A percentile compares a stretch with the other conserved stretches of the same genome.
These are phyloP conservation scores for Pelargonium cotyledonis DNA, from an alignment of 441 rosid genomes.

Conservation along the genomic window DNA sequence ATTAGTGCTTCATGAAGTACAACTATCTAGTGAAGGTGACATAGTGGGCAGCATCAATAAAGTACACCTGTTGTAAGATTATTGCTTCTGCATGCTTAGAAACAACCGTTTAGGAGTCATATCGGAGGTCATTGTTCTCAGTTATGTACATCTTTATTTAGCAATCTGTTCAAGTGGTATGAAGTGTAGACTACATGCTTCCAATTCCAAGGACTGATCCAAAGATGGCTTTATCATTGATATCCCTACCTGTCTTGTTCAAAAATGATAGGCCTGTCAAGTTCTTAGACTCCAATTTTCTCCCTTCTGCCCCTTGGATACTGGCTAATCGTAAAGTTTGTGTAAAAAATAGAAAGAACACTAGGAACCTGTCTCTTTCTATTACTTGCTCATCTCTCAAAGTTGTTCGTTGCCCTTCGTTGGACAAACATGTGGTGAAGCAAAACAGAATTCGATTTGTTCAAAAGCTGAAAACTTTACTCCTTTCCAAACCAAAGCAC, in stretches of 20 bases:
- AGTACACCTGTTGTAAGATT: too few relatives aligned
- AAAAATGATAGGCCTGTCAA: slow-evolving; percentile 17
- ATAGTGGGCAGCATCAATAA: too few relatives aligned
- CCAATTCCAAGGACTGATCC: neutral
- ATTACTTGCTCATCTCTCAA: slow-evolving; percentile 47
- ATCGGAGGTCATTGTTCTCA: too few relatives aligned
- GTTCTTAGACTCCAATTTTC: slow-evolving; percentile 29
- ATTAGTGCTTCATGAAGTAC: too few relatives aligned
- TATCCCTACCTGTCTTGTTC: slow-evolving; percentile 23
- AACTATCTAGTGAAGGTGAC: too few relatives aligned
- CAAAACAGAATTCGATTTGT: slow-evolving; percentile 67
- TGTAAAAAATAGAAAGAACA: slow-evolving; percentile 22
- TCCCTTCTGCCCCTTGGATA: slow-evolving; percentile 25
- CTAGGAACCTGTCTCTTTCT: slow-evolving; percentile 17
- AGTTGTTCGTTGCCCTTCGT: slow-evolving; percentile 52
- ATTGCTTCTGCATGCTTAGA: too few relatives aligned
- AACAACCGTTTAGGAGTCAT: too few relatives aligned
- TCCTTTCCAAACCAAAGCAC: slow-evolving; percentile 79
- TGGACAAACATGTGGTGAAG: slow-evolving; percentile 66
- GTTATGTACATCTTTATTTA: neutral
- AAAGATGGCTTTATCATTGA: slow-evolving; percentile 12
- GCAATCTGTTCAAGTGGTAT: neutral
- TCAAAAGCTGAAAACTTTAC: slow-evolving; percentile 65
- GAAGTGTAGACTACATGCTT: neutral
- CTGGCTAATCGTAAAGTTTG: slow-evolving; percentile 11